Percentiles rank a stretch among this genome's conserved stretches.
These are phyloP conservation scores for Nakazawaea populi DNA, from an alignment of 805 yeast species.

Conservation along the genomic window DNA sequence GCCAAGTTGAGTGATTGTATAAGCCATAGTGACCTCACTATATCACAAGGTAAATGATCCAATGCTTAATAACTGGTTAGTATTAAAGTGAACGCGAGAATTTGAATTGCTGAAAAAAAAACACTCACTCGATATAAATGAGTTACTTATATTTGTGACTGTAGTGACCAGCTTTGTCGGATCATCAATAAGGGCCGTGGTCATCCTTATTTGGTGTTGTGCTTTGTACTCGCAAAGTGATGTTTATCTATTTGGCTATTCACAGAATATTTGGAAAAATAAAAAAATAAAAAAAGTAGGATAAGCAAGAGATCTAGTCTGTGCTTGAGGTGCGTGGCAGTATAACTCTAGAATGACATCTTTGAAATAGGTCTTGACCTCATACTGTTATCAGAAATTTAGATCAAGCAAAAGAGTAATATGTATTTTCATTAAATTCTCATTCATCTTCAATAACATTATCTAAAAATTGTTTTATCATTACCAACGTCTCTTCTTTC, in stretches of 20 bases:
- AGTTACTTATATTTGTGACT: conserved; percentile 24
- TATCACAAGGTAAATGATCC: conserved; percentile 33
- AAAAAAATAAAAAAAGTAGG: too few relatives aligned
- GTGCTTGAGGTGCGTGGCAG: too few relatives aligned
- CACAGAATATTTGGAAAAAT: too few relatives aligned
- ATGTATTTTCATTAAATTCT: neutral
- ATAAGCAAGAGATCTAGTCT: too few relatives aligned
- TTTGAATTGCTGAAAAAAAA: neutral
- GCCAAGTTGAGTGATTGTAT: conserved; percentile 25
- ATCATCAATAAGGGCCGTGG: neutral
- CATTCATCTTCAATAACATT: conserved; percentile 30
- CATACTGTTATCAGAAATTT: too few relatives aligned
- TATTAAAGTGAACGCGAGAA: neutral
- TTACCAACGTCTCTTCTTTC: conserved; percentile 49
- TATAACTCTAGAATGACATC: too few relatives aligned
- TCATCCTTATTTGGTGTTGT: neutral
- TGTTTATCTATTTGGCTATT: too few relatives aligned
- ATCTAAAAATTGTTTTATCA: conserved; percentile 56
- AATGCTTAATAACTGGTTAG: conserved; percentile 12
- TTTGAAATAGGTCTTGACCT: too few relatives aligned
- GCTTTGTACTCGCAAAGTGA: too few relatives aligned
- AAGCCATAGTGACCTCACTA: conserved; percentile 30
- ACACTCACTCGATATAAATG: conserved; percentile 24
- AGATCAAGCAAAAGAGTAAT: too few relatives aligned
- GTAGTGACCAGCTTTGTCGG: conserved; percentile 16